Percentiles rank a stretch among this genome's conserved stretches.
These are phyloP conservation scores for Tricladium varicosporioides DNA, from an alignment of 2,329 filamentous ascomycete genomes.

Conservation along the genomic window DNA sequence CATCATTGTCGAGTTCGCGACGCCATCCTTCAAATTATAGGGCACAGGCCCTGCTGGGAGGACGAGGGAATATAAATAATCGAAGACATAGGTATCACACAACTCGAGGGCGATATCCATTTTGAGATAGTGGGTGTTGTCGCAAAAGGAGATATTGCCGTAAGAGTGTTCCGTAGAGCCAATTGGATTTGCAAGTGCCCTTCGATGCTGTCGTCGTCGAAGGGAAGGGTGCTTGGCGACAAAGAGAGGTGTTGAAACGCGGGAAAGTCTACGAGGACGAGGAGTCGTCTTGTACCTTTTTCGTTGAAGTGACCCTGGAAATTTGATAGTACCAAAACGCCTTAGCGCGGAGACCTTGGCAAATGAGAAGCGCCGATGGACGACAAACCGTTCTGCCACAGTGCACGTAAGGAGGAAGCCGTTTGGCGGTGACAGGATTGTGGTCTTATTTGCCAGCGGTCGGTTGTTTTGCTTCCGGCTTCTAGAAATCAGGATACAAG, in stretches of 20 bases:
- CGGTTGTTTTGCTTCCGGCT: not conserved
- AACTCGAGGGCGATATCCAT: slow-evolving; percentile 95
- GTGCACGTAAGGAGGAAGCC: not conserved
- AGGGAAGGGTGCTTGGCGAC: not conserved
- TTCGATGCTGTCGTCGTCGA: not conserved
- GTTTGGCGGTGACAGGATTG: not conserved
- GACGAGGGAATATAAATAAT: slow-evolving; percentile 71
- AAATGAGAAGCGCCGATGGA: not conserved
- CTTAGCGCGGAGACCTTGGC: not conserved
- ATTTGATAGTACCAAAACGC: not conserved
- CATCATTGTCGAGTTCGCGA: slow-evolving; percentile 53
- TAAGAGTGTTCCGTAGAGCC: not conserved
- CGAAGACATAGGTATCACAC: slow-evolving; percentile 77
- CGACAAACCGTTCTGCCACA: not conserved
- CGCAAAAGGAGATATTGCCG: slow-evolving; percentile 4
- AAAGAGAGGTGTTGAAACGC: not conserved
- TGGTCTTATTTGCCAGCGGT: not conserved
- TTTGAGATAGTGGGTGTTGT: slow-evolving; percentile 33
- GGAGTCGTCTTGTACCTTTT: not conserved
- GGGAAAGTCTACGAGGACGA: not conserved
- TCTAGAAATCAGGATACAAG: not conserved
- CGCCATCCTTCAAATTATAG: slow-evolving; percentile 49
- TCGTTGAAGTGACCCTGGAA: not conserved
- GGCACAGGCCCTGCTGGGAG: slow-evolving; percentile 59
- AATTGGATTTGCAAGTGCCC: not conserved